A percentile compares a stretch with the other conserved stretches of the same genome.
Evolutionary conservation across 1,284 basidiomycete species (phyloP).

Genomic region (Leccinum fallax): DNA sequence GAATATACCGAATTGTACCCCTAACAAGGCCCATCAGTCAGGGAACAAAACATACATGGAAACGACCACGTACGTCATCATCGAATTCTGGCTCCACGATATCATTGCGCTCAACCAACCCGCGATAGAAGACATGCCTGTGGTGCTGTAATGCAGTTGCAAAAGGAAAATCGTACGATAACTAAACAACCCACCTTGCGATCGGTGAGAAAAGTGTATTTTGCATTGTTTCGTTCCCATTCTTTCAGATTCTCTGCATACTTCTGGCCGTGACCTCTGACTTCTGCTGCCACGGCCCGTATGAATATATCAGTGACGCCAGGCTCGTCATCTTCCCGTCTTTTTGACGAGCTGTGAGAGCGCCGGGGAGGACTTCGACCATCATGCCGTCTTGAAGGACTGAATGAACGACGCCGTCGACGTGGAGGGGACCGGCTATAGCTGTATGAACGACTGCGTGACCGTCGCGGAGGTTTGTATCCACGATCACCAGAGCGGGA

Average conservation of each 20-base stretch:
- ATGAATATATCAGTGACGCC: slow-evolving; percentile 82
- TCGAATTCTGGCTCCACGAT: slow-evolving; percentile 71
- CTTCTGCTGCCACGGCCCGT: slow-evolving; percentile 80
- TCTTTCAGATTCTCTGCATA: slow-evolving; percentile 80
- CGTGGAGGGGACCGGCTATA: slow-evolving; percentile 47
- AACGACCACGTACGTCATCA: slow-evolving; percentile 67
- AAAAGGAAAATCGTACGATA: slow-evolving; percentile 3
- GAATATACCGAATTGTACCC: slow-evolving; percentile 92
- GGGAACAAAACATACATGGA: not conserved
- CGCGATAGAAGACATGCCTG: slow-evolving; percentile 79
- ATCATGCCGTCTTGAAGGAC: slow-evolving; percentile 37
- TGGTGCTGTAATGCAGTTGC: slow-evolving; percentile 58
- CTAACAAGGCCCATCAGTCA: slow-evolving; percentile 42
- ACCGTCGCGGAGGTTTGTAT: slow-evolving; percentile 37
- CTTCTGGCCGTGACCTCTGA: slow-evolving; percentile 76
- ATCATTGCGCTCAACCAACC: slow-evolving; percentile 69
- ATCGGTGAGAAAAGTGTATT: slow-evolving; percentile 65
- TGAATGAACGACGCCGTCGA: slow-evolving; percentile 34
- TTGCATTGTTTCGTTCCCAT: slow-evolving; percentile 71
- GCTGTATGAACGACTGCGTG: slow-evolving; percentile 47
- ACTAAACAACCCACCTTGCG: slow-evolving; percentile 54
- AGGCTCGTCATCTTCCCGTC: slow-evolving; percentile 48
- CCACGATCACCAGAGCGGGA: slow-evolving; percentile 50
- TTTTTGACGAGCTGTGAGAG: slow-evolving; percentile 40
- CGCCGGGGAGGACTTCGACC: slow-evolving; percentile 48